Evolutionary conservation across 2,329 filamentous ascomycete species (phyloP), one percentile per base, ranked within the genome.

Genomic region (Alternaria triticimaculans): DNA sequence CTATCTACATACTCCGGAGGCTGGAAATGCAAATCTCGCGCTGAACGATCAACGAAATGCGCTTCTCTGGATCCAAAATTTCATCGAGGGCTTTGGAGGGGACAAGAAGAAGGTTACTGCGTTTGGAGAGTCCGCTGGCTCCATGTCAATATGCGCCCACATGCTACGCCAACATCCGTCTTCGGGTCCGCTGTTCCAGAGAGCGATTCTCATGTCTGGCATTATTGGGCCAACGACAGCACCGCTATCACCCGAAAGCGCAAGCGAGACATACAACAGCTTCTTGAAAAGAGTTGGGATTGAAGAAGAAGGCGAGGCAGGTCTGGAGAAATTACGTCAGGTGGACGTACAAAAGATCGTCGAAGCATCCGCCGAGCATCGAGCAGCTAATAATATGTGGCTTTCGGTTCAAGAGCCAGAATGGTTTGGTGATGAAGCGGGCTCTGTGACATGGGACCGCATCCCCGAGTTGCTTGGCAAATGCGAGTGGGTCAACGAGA

Each of bases 61-160:
- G 2, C 67, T 82, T 3, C 58, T 69, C 18, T 82, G 80, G 80
- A 63, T 81, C 2, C 73, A 77, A 54, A 68, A 67, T 10, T 72
- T 80, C 53, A 73, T 81, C 18, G 55, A 23, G 2, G 75, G 75
- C 0, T 81, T 82, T 51, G 79, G 79, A 0, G 79, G 80, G 14
- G 72, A 81, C 59, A 56, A 57, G 1, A 57, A 57, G 3, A 71
- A 71, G 6, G 65, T 80, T 4, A 81, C 80, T 0, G 64, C 80
- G 0, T 77, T 83, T 14, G 84, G 84, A 3, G 81, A 85, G 67
- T 82, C 80, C 37, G 83, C 83, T 3, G 84, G 84, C n/a, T 81
- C 72, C 9, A 77, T 70, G 20, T 67, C 60, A 8, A 74, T 73
- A 21, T 72, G 66, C n/a, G 64, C 61, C n/a, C 72, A 75, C 20